Conservation (phyloP, 2,329 filamentous ascomycete genomes). For the Penicillium sp. region DNA sequence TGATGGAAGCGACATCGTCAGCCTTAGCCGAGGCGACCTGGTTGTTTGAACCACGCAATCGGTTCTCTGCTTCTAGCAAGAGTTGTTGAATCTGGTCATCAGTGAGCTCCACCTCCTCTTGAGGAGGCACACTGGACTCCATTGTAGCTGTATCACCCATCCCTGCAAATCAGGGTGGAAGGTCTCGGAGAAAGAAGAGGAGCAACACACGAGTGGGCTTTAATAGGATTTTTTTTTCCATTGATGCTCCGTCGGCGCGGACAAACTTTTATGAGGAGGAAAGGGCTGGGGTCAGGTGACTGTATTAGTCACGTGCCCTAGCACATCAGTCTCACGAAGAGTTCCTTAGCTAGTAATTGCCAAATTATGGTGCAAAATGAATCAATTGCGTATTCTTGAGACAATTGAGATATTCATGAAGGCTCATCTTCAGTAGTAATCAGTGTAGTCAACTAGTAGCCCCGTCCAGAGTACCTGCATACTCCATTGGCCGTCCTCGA, state of each 20-base stretch:
- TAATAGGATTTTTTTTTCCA: slow-evolving; percentile 26
- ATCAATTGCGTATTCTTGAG: neutral
- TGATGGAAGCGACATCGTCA: slow-evolving; percentile 16
- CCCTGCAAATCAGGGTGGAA: slow-evolving; percentile 16
- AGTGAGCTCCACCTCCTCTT: slow-evolving; percentile 52
- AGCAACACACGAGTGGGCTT: slow-evolving; percentile 9
- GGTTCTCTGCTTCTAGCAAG: slow-evolving; percentile 63
- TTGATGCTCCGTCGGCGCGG: slow-evolving; percentile 24
- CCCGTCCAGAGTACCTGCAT: slow-evolving; percentile 2
- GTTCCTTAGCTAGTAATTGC: too few species aligned
- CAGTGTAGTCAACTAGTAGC: neutral
- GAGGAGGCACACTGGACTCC: slow-evolving; percentile 15
- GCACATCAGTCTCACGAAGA: neutral
- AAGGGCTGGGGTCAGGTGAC: neutral
- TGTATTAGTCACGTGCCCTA: slow-evolving; percentile 1
- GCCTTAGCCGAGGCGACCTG: slow-evolving; percentile 21
- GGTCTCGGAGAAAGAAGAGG: slow-evolving; percentile 5
- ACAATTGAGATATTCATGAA: neutral
- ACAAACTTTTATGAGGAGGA: slow-evolving; percentile 21
- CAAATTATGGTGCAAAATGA: neutral
- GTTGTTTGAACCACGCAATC: slow-evolving; percentile 47
- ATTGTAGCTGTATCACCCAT: slow-evolving; percentile 22
- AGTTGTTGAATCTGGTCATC: slow-evolving; percentile 67
- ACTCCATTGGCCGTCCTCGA: neutral
- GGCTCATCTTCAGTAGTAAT: neutral